Percentiles rank a stretch among this genome's conserved stretches.
These are phyloP conservation scores for Apiotrichum porosum DNA, from an alignment of 1,284 basidiomycete genomes.

Conservation along the genomic window DNA sequence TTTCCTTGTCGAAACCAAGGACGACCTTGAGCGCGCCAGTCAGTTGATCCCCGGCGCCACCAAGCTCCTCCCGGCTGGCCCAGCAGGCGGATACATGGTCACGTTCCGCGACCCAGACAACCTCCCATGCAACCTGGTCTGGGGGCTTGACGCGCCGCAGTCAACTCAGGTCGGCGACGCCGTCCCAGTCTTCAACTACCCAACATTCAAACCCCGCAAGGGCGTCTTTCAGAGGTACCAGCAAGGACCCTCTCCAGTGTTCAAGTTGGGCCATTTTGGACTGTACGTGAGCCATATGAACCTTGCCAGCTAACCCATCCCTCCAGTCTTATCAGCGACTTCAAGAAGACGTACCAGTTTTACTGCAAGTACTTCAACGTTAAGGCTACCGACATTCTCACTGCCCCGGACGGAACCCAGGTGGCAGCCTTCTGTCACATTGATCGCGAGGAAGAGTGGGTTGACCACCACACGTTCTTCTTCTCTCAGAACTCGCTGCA, in stretches of 20 bases:
- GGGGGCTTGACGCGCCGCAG: constrained; percentile 10
- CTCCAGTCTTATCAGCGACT: constrained; percentile 12
- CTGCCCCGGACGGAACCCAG: constrained; percentile 8
- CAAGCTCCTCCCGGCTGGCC: constrained; percentile 12
- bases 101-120: constrained; percentile 23
- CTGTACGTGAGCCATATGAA: constrained; percentile 14
- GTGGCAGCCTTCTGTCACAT: constrained; percentile 22
- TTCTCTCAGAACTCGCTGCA: constrained; percentile 11
- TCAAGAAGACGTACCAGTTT: constrained; percentile 17
- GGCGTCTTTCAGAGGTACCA: constrained; percentile 15
- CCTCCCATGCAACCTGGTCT: constrained; percentile 22
- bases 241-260: constrained; percentile 16
- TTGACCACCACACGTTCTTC: constrained; percentile 29
- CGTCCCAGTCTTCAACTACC: constrained; percentile 3
- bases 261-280: constrained; percentile 26
- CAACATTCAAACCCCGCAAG: constrained; percentile 8
- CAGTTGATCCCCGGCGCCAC: constrained; percentile 11
- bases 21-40: constrained; percentile 21
- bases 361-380: constrained; percentile 24
- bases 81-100: constrained; percentile 21
- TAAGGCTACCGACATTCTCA: constrained; percentile 22
- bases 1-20: constrained; percentile 15
- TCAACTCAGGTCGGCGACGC: not conserved
- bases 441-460: constrained; percentile 23
- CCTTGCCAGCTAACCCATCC: no score